Evolutionary conservation across 208 protist genomes (phyloP).

Genomic region (Acanthamoeba lenticulata): DNA sequence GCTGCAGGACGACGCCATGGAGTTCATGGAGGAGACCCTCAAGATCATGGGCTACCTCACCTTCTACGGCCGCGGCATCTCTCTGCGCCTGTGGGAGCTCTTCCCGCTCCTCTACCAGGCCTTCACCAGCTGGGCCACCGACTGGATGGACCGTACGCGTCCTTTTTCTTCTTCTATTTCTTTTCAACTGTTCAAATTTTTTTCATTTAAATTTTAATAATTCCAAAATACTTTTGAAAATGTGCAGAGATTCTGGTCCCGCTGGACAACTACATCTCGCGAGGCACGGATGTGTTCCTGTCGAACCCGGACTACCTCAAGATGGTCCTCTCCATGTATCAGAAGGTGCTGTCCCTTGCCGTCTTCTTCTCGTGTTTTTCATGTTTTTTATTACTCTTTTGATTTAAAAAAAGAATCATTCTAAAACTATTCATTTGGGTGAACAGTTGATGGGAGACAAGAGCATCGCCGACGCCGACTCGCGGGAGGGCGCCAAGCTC

Average conservation of each 20-base stretch:
- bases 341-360: not conserved
- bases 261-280: slow-evolving; percentile 60
- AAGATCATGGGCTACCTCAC: slow-evolving; percentile 54
- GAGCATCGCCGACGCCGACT: not conserved
- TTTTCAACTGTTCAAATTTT: too few species aligned
- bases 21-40: slow-evolving; percentile 56
- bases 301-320: slow-evolving; percentile 10
- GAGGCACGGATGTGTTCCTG: slow-evolving; percentile 5
- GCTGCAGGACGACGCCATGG: not conserved
- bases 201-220: too few species aligned
- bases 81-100: slow-evolving; percentile 1
- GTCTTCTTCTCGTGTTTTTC: not conserved
- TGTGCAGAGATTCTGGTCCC: slow-evolving; percentile 28
- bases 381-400: not conserved
- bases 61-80: slow-evolving; percentile 29
- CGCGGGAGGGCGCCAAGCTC: not conserved
- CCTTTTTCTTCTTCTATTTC: not conserved
- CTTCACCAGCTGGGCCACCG: slow-evolving; percentile 30
- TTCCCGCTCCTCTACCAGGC: slow-evolving; percentile 57
- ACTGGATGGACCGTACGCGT: slow-evolving; percentile 52
- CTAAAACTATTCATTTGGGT: not conserved
- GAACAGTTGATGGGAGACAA: not conserved
- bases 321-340: slow-evolving; percentile 44
- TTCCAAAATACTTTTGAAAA: too few species aligned
- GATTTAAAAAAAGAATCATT: not conserved